phyloP scores from a whole-genome alignment of 2,329 filamentous ascomycete genomes.

The Colletotrichum sublineola region DNA sequence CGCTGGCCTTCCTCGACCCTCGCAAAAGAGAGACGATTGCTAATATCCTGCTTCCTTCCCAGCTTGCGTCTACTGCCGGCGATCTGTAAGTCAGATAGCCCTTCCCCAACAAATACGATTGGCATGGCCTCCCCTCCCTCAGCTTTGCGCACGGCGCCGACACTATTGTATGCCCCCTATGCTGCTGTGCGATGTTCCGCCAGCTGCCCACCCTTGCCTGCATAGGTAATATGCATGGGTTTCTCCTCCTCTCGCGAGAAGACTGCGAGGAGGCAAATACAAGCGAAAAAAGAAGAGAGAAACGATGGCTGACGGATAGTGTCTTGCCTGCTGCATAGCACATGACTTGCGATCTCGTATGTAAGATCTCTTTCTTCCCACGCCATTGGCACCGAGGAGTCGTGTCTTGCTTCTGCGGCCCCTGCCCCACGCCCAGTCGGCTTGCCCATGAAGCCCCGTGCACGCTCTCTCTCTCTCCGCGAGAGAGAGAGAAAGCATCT shows the following conservation, averaged over 20 bases:
- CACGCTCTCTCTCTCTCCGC: background rate
- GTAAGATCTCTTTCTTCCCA: constrained; percentile 53
- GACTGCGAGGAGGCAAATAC: constrained; percentile 11
- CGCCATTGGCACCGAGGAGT: background rate
- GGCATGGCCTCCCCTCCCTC: constrained; percentile 34
- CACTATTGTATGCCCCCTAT: constrained; percentile 24
- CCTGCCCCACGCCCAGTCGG: constrained; percentile 43
- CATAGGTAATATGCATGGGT: constrained; percentile 21
- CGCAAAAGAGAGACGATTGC: constrained; percentile 46
- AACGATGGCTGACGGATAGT: constrained; percentile 60
- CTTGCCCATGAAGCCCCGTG: background rate
- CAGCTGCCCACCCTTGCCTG: constrained; percentile 31
- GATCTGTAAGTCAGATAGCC: constrained; percentile 79
- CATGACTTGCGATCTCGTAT: constrained; percentile 93
- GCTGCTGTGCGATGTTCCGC: constrained; percentile 37
- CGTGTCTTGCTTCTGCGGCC: constrained; percentile 33
- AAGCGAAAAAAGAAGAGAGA: constrained; percentile 31
- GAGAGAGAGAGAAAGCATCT: background rate
- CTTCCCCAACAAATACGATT: constrained; percentile 46
- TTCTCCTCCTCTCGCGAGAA: background rate
- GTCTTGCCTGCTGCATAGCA: constrained; percentile 70
- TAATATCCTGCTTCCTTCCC: constrained; percentile 55
- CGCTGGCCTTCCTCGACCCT: constrained; percentile 38
- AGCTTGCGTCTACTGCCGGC: constrained; percentile 91
- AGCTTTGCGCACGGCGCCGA: constrained; percentile 23